Evolutionary conservation across 2,329 filamentous ascomycete species (phyloP), one percentile per base, ranked within the genome.

Genomic region (Sclerotinia minor): DNA sequence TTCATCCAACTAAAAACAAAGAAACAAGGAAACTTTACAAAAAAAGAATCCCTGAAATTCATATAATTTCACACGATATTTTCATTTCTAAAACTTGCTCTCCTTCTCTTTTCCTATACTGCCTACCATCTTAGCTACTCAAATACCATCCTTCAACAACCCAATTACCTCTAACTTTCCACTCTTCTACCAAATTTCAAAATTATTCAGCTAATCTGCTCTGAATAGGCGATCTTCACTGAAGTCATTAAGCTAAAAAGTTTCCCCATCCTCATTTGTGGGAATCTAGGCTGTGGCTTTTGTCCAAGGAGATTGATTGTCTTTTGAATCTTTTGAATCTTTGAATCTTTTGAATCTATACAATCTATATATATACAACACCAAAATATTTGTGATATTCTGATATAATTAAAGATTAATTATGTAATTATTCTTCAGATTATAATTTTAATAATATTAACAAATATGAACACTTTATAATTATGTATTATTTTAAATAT

Each of bases 221-320:
- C n/a, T n/a, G n/a, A n/a, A n/a, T n/a, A n/a, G n/a, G n/a, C n/a
- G n/a, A n/a, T n/a, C n/a, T n/a, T n/a, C n/a, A 6, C 19, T 57
- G 21, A 55, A 24, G 2, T 57, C 21, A 26, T 65, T 45, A 21
- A 64, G 61, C 9, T 24, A 24, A 32, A 44, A 38, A 32, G 29
- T 29, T 29, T 5, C 29, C 2, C 29, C 29, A 13, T 32, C 17
- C 19, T 44, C 26, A 24, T 13, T 4, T 45, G 50, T 29, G 44
- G 47, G 15, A 32, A 64, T 29, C 19, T 50, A 17, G 38, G 61
- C 7, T 55, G 24, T 55, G 19, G 9, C 21, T 38, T 55, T 8
- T 55, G 50, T 47, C 38, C 38, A 11, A 41, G 63, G 55, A 57
- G 45, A n/a, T n/a, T n/a, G n/a, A n/a, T n/a, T n/a, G n/a, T n/a